Evolutionary conservation across 768 basidiomycete species (phyloP), one percentile per base, ranked within the genome.

Genomic region (Mycena crocata): DNA sequence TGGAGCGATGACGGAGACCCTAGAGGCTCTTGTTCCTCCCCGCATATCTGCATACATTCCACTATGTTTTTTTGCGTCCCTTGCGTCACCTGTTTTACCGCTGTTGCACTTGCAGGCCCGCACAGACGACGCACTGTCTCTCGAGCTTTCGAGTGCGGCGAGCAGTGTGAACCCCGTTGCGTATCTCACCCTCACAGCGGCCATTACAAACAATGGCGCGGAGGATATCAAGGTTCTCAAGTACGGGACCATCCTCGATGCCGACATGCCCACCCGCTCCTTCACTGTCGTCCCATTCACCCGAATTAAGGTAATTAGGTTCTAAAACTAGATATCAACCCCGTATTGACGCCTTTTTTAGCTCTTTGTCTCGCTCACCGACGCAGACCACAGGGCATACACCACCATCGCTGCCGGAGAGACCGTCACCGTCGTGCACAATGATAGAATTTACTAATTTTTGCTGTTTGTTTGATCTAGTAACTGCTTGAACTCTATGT

Each of bases 201-300:
- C 80, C 13, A 77, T 85, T 17, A 84, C 74, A 32, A 84, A 85
- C 73, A 77, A 70, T 31, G 82, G 82, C 26, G 64, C 78, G 35
- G 78, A 82, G 59, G 71, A 73, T 46, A 74, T 83, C 68, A 84
- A 80, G 73, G 70, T 84, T 54, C 78, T 85, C 75, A 83, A 82
- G 70, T 84, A 82, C 68, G 81, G 76, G n/a, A 84, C 84, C 19
- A 79, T 85, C 60, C 78, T 84, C 59, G 83, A 85, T 72, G 76
- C 74, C 42, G 72, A 78, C 31, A 71, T 81, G n/a, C 81, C 83
- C 8, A 83, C 83, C 34, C 80, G 77, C 70, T 83, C 82, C 2
- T 85, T 85, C 72, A 73, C 71, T n/a, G 72, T 70, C 5, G 82
- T 83, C 37, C 55, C 75, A 17, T 85, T 85, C 76, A 83, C 77